Base-by-base conservation (phyloP, 495 filamentous ascomycete species). In the Xylaria scruposa region DNA sequence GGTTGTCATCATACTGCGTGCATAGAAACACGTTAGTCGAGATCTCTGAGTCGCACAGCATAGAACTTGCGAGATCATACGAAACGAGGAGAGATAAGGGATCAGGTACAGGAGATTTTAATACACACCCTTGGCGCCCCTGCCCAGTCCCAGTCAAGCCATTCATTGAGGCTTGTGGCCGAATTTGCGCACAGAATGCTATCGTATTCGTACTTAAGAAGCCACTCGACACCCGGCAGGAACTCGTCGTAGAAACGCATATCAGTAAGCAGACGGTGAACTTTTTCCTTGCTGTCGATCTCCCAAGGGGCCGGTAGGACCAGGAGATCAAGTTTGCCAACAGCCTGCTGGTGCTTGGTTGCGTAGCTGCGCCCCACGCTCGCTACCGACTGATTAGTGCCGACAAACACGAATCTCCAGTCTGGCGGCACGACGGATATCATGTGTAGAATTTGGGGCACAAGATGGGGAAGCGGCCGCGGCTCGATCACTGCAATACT, bases 341-440 rank as follows among this genome's bases (percentile, higher is more conserved):
- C 78, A 0, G 77, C 76, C 47, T 81, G 81, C 40, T 86, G 85
- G 47, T 79, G 81, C 66, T 83, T 79, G 12, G 83, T 79, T 13
- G 83, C 78, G 17, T 80, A 79, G 44, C 82, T 81, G 53, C 77
- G 73, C 17, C 76, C 80, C 10, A 87, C 76, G 71, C 78, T 81
- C 19, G 74, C 63, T 0, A 84, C 78, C 58, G 82, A 85, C 59
- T 80, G 67, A 24, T 80, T 74, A 4, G 83, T 81, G 33, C 85
- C 85, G 67, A 86, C 78, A 71, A 86, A 86, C 51, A 85, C 56
- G 72, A 87, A 87, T 31, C 83, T 80, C 85, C 85, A 87, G 73
- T 86, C 85, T 10, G 83, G 79, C 12, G 85, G 85, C 0, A 86
- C 83, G 26, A 86, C 83, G 0, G 81, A 76, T 13, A 85, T 85